These are phyloP conservation scores for Geotrichum klebahnii DNA, from an alignment of 1,139 yeast species.

Conservation along the genomic window DNA sequence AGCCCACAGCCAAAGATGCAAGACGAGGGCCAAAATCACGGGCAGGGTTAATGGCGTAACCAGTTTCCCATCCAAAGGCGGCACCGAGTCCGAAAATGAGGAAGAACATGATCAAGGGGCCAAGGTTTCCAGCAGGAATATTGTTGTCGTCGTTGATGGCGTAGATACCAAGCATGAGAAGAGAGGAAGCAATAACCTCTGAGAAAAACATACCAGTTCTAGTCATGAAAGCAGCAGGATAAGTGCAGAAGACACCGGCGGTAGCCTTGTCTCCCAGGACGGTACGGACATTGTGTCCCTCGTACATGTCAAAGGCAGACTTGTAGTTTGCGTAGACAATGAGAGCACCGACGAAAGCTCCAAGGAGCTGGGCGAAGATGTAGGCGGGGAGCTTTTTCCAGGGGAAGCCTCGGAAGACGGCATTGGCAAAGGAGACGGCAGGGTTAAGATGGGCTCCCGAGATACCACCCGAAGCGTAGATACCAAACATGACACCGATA, in stretches of 20 bases:
- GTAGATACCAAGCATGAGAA: constrained; percentile 45
- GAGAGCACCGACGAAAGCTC: constrained; percentile 34
- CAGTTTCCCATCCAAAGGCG: constrained; percentile 48
- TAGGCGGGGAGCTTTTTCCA: constrained; percentile 35
- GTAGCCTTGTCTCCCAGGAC: constrained; percentile 35
- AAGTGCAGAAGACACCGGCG: constrained; percentile 47
- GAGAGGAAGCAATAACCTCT: constrained; percentile 45
- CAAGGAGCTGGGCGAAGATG: constrained; percentile 33
- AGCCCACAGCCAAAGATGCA: constrained; percentile 47
- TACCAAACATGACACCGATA: constrained; percentile 49
- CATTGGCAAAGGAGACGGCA: constrained; percentile 35
- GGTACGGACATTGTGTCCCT: constrained; percentile 33
- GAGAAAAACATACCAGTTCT: constrained; percentile 47
- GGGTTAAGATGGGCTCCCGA: constrained; percentile 40
- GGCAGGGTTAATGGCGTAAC: constrained; percentile 51
- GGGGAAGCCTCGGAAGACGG: constrained; percentile 36
- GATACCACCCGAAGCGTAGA: constrained; percentile 36
- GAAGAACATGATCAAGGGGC: constrained; percentile 46
- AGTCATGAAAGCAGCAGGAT: constrained; percentile 44
- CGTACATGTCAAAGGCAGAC: constrained; percentile 32
- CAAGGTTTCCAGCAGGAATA: constrained; percentile 44
- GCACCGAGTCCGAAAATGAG: constrained; percentile 46
- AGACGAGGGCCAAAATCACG: constrained; percentile 53
- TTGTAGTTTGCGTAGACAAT: constrained; percentile 35
- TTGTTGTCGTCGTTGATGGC: constrained; percentile 50